Percentiles rank a stretch among this genome's conserved stretches.
These are phyloP conservation scores for Fusarium cicatricum DNA, from an alignment of 2,329 filamentous ascomycete genomes.

Conservation along the genomic window DNA sequence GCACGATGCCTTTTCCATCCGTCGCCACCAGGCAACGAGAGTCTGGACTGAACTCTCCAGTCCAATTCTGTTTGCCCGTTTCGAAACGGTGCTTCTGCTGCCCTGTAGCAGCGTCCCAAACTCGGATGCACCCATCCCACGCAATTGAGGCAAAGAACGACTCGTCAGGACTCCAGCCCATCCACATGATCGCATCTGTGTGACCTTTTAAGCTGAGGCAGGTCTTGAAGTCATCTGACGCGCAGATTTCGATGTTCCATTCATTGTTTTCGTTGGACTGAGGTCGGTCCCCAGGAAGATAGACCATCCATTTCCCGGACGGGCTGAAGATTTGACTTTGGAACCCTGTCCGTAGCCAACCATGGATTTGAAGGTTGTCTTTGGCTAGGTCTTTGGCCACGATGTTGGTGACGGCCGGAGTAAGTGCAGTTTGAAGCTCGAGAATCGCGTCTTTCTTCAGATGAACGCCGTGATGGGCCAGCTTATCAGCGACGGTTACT, in stretches of 20 bases:
- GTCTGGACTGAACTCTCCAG: slow-evolving; percentile 14
- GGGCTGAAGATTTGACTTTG: slow-evolving; percentile 10
- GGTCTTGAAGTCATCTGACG: background rate
- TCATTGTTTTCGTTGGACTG: background rate
- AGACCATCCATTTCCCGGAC: slow-evolving; percentile 8
- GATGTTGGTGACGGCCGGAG: background rate
- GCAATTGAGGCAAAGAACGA: slow-evolving; percentile 18
- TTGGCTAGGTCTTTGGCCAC: background rate
- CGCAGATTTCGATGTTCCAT: slow-evolving; percentile 13
- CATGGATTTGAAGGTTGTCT: slow-evolving; percentile 6
- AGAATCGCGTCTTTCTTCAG: background rate
- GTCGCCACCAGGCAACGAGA: slow-evolving; percentile 4
- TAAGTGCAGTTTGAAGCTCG: background rate
- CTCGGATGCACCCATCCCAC: slow-evolving; percentile 15
- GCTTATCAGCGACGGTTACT: background rate
- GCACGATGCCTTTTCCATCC: slow-evolving; percentile 10
- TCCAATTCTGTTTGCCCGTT: slow-evolving; percentile 16
- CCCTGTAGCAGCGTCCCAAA: slow-evolving; percentile 14
- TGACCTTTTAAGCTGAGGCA: background rate
- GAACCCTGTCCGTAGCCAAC: background rate
- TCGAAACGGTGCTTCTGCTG: slow-evolving; percentile 6
- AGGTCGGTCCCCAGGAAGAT: slow-evolving; percentile 2
- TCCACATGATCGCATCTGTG: slow-evolving; percentile 16
- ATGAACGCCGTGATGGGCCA: background rate
- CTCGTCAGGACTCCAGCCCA: slow-evolving; percentile 24